Conservation (phyloP, 2,329 filamentous ascomycete genomes). For the Fusarium dlaminii region DNA sequence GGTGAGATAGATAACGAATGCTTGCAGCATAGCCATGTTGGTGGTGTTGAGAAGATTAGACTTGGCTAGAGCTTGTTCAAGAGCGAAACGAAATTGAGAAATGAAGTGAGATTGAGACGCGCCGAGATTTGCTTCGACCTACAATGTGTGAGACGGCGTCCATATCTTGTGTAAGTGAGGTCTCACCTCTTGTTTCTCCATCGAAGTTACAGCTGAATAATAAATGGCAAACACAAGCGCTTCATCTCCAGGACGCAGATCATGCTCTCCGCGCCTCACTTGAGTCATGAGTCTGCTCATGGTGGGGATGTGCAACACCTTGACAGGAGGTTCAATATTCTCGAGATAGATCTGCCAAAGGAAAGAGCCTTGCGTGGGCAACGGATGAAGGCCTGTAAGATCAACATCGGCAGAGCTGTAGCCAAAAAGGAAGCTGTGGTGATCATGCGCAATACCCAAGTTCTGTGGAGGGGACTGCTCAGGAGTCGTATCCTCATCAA, state of each 20-base stretch:
- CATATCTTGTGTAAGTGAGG: not conserved
- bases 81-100: constrained; percentile 33
- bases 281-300: constrained; percentile 30
- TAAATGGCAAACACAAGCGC: constrained; percentile 34
- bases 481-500: constrained; percentile 27
- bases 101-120: constrained; percentile 25
- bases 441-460: not conserved
- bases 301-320: constrained; percentile 32
- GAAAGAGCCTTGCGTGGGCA: constrained; percentile 20
- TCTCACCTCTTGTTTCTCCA: constrained; percentile 25
- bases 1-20: constrained; percentile 31
- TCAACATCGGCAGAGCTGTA: constrained; percentile 27
- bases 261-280: constrained; percentile 27
- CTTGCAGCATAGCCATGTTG: constrained; percentile 29
- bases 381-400: constrained; percentile 23
- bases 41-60: constrained; percentile 34
- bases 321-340: constrained; percentile 32
- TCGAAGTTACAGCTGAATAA: constrained; percentile 23
- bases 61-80: constrained; percentile 33
- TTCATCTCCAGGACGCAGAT: constrained; percentile 24
- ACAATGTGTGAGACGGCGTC: not conserved
- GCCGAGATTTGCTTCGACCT: constrained; percentile 30
- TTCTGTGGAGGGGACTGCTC: constrained; percentile 31
- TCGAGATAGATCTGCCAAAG: constrained; percentile 35
- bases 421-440: constrained; percentile 35